A percentile compares a stretch with the other conserved stretches of the same genome.
Evolutionary conservation across 2,329 filamentous ascomycete species (phyloP).

Genomic region (Thyridium curvatum): DNA sequence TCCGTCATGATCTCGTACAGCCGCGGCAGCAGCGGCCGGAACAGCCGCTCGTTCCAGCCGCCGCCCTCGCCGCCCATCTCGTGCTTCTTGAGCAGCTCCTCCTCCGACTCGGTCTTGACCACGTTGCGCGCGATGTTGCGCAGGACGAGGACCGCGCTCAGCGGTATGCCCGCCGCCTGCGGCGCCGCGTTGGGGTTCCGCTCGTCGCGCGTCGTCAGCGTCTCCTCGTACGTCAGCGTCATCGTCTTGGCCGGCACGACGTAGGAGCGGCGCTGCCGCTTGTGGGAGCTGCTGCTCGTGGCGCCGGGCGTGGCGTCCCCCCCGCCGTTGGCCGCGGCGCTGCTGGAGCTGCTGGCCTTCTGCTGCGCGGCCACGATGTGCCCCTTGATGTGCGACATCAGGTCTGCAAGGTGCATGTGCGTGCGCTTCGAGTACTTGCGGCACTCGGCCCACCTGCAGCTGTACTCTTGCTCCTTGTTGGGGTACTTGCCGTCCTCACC

Average conservation of each 20-base stretch:
- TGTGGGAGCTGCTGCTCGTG: constrained; percentile 12
- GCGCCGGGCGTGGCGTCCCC: constrained; percentile 7
- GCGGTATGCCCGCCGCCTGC: constrained; percentile 70
- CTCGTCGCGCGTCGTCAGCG: constrained; percentile 48
- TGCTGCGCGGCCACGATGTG: constrained; percentile 47
- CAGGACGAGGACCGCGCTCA: constrained; percentile 70
- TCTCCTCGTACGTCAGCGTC: constrained; percentile 49
- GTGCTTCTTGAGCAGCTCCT: constrained; percentile 38
- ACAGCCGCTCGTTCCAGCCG: constrained; percentile 62
- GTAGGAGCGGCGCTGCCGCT: constrained; percentile 35
- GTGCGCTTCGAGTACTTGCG: constrained; percentile 43
- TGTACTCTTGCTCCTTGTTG: constrained; percentile 45
- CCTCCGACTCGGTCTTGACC: constrained; percentile 52
- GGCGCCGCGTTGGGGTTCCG: constrained; percentile 49
- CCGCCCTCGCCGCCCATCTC: constrained; percentile 36
- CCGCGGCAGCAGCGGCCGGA: constrained; percentile 57
- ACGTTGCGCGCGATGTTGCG: constrained; percentile 70
- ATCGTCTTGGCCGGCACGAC: constrained; percentile 51
- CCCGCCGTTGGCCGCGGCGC: constrained; percentile 14
- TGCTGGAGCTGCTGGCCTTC: constrained; percentile 11
- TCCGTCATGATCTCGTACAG: constrained; percentile 66
- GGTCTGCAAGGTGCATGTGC: constrained; percentile 40
- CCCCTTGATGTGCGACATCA: constrained; percentile 61
- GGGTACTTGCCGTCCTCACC: constrained; percentile 51
- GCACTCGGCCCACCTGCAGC: constrained; percentile 65